Conservation (phyloP, 192 early-diverging fungal genomes). For the Backusella psychrophila region DNA sequence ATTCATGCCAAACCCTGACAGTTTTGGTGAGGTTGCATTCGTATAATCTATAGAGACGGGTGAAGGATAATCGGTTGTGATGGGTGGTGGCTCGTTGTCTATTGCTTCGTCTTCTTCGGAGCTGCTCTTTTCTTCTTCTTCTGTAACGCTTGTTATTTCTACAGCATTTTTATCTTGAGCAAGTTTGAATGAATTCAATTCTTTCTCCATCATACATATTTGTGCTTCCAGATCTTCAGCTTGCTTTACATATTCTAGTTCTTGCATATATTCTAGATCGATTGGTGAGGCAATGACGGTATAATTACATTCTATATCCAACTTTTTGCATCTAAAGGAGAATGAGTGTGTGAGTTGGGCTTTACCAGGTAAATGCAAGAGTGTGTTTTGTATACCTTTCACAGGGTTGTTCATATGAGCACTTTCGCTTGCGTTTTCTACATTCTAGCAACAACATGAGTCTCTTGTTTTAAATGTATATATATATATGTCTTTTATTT, state of each 20-base stretch:
- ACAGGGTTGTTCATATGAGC: constrained; percentile 12
- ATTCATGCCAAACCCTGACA: background rate
- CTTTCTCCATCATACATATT: constrained; percentile 12
- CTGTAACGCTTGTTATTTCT: background rate
- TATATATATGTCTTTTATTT: background rate
- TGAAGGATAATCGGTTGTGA: background rate
- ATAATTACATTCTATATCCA: constrained; percentile 12
- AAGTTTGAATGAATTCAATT: constrained; percentile 1
- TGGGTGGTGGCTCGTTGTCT: background rate
- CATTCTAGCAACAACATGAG: constrained; percentile 6
- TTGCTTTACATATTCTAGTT: constrained; percentile 3
- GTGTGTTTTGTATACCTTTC: constrained; percentile 10
- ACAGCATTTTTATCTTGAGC: background rate
- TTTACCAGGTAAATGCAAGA: background rate
- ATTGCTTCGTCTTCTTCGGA: background rate
- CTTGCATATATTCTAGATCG: constrained; percentile 22
- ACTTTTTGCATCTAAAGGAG: constrained; percentile 10
- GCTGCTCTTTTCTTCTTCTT: background rate
- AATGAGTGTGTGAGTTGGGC: background rate
- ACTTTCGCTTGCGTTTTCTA: constrained; percentile 18
- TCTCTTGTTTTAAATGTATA: background rate
- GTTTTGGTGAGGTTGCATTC: background rate
- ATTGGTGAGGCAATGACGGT: background rate
- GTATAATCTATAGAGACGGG: background rate
- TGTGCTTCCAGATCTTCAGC: background rate